Evolutionary conservation across 129 eudicot species (phyloP), one percentile per base, ranked within the genome.

Genomic region (Flaveria robusta): DNA sequence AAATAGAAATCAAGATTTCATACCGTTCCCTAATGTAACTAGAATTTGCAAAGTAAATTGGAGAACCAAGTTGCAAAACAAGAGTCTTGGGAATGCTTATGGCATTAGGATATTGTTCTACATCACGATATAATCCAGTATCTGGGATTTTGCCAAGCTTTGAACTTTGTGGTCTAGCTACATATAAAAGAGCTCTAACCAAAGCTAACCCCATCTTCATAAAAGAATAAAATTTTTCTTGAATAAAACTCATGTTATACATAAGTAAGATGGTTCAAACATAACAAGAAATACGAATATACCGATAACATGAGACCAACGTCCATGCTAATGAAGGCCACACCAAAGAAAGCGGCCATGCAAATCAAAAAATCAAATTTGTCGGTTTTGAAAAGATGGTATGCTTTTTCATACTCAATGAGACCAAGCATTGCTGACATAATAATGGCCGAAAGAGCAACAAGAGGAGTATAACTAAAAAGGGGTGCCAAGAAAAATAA

Each of bases 391-490:
- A 12, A 91, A 31, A 91, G 85, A 70, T 91, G 97, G 74, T 77
- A 84, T 19, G 73, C 82, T 65, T 89, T 86, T 16, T 87, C 84
- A 27, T 86, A 95, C 43, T 95, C 89, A 7, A 95, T 86, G 12
- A 95, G 92, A 37, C 97, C 97, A 31, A 95, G 86, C 96, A 95
- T 92, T 1, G 99, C 99, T 10, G 99, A 86, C 79, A 87, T 91
- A 65, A 95, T 95, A 67, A 95, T 95, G 56, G 97, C 96, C 0
- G 99, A 86, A 37, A 95, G 96, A 1, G 91, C 96, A 8, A 95
- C 99, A 37, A 91, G 93, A 20, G 99, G 99, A 2, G 99, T 95
- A 81, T 89, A 86, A 34, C 86, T 83, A 51, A 95, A 95, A 23
- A 89, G 42, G 7, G 99, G 99, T 24, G 99, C 97, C 76, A 95